These are phyloP conservation scores for Cymodocea nodosa DNA, from an alignment of 116 monocot species.

Conservation along the genomic window DNA sequence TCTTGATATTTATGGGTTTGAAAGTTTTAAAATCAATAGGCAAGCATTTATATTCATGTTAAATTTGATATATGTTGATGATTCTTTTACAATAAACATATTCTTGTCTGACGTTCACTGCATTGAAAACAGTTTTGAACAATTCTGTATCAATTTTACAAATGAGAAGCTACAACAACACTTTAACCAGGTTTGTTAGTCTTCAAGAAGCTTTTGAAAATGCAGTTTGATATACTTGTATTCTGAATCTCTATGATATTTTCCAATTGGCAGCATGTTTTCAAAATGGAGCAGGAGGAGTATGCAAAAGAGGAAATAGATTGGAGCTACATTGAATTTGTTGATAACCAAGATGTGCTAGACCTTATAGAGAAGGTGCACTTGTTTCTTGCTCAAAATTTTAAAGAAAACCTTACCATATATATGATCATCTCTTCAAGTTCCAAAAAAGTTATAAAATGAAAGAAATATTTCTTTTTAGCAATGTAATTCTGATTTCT, in stretches of 20 bases:
- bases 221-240: background rate
- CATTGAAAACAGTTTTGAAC: constrained; percentile 45
- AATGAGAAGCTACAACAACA: constrained; percentile 87
- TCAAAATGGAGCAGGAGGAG: constrained; percentile 64
- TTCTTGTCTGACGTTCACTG: background rate
- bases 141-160: constrained; percentile 19
- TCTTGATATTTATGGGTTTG: constrained; percentile 73
- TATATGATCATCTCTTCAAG: too few relatives aligned
- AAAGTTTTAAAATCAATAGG: constrained; percentile 65
- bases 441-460: too few relatives aligned
- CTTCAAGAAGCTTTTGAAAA: background rate
- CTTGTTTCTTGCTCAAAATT: background rate
- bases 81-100: background rate
- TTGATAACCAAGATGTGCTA: constrained; percentile 73
- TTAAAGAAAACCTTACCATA: too few relatives aligned
- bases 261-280: constrained; percentile 46
- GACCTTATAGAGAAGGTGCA: constrained; percentile 78
- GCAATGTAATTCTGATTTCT: too few relatives aligned
- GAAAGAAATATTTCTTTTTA: too few relatives aligned
- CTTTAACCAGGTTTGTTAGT: constrained; percentile 54
- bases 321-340: constrained; percentile 86
- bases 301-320: constrained; percentile 66
- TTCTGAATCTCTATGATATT: background rate
- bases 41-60: background rate
- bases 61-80: background rate